A percentile compares a stretch with the other conserved stretches of the same genome.
Conservation (phyloP, 176 grass and related monocot genomes). For the Themeda triandra region DNA sequence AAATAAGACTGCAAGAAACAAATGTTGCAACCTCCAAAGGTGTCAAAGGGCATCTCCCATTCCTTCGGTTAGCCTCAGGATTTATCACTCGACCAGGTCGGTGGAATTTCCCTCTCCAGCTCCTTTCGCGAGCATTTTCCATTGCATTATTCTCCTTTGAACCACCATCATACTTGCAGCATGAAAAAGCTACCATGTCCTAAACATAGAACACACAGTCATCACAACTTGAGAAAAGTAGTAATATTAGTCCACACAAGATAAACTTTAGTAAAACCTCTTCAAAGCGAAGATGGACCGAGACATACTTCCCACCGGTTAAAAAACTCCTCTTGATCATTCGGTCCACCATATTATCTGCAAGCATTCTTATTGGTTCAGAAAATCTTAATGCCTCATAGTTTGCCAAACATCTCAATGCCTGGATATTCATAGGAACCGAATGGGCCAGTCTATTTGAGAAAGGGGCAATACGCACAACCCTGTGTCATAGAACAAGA, state of each 20-base stretch:
- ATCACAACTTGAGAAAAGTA: conserved; percentile 24
- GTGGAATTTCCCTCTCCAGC: conserved; percentile 92
- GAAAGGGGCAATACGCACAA: conserved; percentile 91
- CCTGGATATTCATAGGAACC: conserved; percentile 60
- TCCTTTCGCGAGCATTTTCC: conserved; percentile 83
- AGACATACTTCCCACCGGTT: conserved; percentile 72
- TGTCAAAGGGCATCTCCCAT: conserved; percentile 83
- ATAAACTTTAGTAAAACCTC: conserved; percentile 44
- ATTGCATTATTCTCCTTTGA: conserved; percentile 66
- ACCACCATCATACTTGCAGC: conserved; percentile 84
- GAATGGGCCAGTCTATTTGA: conserved; percentile 89
- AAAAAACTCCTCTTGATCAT: conserved; percentile 77
- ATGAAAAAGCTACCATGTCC: conserved; percentile 99
- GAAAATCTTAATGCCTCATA: conserved; percentile 88
- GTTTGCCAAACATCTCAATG: conserved; percentile 84
- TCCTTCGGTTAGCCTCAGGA: conserved; percentile 81
- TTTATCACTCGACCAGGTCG: conserved; percentile 71
- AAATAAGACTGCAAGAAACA: conserved; percentile 17
- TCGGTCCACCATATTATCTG: conserved; percentile 67
- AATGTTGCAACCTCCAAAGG: conserved; percentile 67
- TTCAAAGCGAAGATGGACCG: conserved; percentile 97
- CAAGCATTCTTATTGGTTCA: conserved; percentile 75
- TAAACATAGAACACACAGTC: conserved; percentile 18
- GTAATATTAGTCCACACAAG: not conserved
- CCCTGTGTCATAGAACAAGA: conserved; percentile 52